Base-by-base conservation (phyloP, 495 filamentous ascomycete genomes). In the Venustampulla echinocandica region DNA sequence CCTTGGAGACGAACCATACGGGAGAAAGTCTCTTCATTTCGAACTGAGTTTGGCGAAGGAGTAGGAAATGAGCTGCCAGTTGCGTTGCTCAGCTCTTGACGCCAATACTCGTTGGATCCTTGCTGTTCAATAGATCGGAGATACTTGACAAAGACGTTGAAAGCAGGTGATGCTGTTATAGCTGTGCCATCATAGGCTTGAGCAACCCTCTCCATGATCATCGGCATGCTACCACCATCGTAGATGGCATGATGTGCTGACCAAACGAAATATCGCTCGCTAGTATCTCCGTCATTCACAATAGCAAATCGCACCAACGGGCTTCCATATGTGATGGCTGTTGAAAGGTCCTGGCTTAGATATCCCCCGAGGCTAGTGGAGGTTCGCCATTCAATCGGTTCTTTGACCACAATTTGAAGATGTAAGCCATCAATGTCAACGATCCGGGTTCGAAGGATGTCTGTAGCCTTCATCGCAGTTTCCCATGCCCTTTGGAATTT, bases 21-120 rank as follows among this genome's bases (percentile, higher is more conserved):
- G n/a, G n/a, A n/a, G n/a, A n/a, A n/a, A n/a, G n/a, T n/a, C n/a
- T n/a, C n/a, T n/a, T n/a, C n/a, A n/a, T n/a, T n/a, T n/a, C n/a
- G n/a, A n/a, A n/a, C n/a, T n/a, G n/a, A n/a, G n/a, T n/a, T n/a
- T n/a, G n/a, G n/a, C n/a, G n/a, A n/a, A n/a, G n/a, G n/a, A n/a
- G 61, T 62, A 69, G 0, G 64, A 17, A 13, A 30, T 30, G 7
- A n/a, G 7, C 7, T 7, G 7, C 27, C 27, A 30, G 7, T 30
- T n/a, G 27, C 27, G 7, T n/a, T n/a, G 27, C n/a, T n/a, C 7
- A 30, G 27, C 27, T n/a, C n/a, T n/a, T 30, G 27, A 7, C 27
- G 7, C 27, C 27, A 30, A n/a, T 7, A 30, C n/a, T 30, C 27
- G 7, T 7, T n/a, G 7, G 27, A 30, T 7, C 27, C 27, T 30